Evolutionary conservation across 129 eudicot species (phyloP), one percentile per base, ranked within the genome.

Genomic region (Mikania micrantha): DNA sequence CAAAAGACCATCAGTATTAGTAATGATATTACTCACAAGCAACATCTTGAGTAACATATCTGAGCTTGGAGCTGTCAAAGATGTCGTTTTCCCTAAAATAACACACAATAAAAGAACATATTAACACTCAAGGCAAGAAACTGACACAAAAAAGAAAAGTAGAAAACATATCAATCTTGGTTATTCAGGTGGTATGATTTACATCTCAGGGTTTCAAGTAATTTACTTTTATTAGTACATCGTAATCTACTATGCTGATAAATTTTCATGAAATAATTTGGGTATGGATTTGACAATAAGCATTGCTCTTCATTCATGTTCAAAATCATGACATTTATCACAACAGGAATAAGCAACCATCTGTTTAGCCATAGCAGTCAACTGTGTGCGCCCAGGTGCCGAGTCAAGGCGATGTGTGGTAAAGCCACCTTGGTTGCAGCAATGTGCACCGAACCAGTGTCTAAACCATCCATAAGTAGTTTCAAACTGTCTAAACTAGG

Each of bases 1-100:
- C 25, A 28, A 48, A 56, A 74, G 22, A n/a, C 19, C 7, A 47
- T n/a, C 20, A 35, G n/a, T 32, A 16, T n/a, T n/a, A n/a, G n/a
- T n/a, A 68, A 80, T 4, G 21, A 39, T 0, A 48, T 44, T 54
- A 93, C 96, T 86, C 65, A 93, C 96, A 65, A 31, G 96, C 83
- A 52, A 77, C 61, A n/a, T 83, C 90, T 32, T 77, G 79, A 31
- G 92, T 73, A 62, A 85, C 64, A 74, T 74, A 75, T 53, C 79
- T 67, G 54, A 75, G 71, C 39, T 75, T 83, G 58, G 83, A 76
- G 24, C 81, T 44, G 71, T 75, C 69, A 66, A 78, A 54, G 32
- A 81, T 49, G 60, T 76, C 84, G 29, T 71, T 58, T 57, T 81
- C 88, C 90, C 96, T 87, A 28, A 45, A 81, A 65, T 0, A 27